Evolutionary conservation across 495 filamentous ascomycete genomes (phyloP), one percentile per base, ranked within the genome.

Genomic region (Apodospora peruviana): DNA sequence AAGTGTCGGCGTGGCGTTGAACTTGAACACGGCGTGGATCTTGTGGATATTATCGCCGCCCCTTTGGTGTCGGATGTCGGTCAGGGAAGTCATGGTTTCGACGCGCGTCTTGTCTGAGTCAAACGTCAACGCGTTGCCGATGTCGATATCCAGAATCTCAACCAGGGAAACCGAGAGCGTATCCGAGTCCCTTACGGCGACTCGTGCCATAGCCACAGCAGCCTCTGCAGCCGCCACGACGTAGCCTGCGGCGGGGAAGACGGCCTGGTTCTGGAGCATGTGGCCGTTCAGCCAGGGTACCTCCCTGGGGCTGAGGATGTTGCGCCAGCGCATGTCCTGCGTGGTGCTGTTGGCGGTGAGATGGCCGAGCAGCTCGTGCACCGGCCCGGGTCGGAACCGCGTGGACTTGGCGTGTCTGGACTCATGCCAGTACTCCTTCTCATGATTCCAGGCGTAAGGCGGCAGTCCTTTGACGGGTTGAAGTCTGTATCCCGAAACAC

Each of bases 191-290:
- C 14, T 32, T 7, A 32, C 27, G n/a, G n/a, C n/a, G n/a, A n/a
- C n/a, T n/a, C n/a, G n/a, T n/a, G n/a, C n/a, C 27, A 32, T 32
- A 32, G 27, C 27, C 27, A 18, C 25, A 5, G 45, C 48, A 0
- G 70, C 71, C 47, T 86, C 81, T 0, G 78, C 24, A 0, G 71
- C 73, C 23, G 70, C 67, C 2, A 61, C 59, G 1, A 76, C 44
- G 48, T 78, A 83, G 0, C 66, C 75, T 0, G 80, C 69, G 8
- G 65, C 79, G 2, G 83, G 81, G 37, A 80, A 80, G 0, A 87
- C 62, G 2, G 50, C 47, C 40, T 70, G 63, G 14, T 58, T 36
- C 17, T 72, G 60, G 2, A 72, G 7, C 5, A 45, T 45, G 51
- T 81, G 78, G 23, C 69, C 68, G 0, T 43, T 10, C 0, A 81